phyloP scores from a whole-genome alignment of 1,284 basidiomycete species.

The Irpex sp. region DNA sequence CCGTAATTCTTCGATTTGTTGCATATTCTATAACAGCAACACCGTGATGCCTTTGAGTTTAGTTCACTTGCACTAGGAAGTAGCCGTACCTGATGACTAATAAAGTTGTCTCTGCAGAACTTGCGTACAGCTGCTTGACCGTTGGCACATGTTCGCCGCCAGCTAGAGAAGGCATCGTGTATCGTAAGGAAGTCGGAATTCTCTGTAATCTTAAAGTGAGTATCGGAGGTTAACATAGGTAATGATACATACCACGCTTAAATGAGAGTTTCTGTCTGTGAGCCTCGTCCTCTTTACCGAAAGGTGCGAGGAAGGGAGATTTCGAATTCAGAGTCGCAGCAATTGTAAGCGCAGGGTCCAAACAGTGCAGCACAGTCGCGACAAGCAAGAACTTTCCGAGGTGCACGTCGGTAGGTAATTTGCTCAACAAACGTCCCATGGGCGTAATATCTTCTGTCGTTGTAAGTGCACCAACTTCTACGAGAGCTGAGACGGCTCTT shows the following conservation, averaged over 20 bases:
- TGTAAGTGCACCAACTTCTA: constrained; percentile 90
- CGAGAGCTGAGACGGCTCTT: constrained; percentile 84
- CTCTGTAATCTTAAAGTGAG: constrained; percentile 41
- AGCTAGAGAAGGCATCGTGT: constrained; percentile 87
- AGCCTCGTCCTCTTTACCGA: constrained; percentile 87
- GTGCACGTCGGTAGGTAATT: constrained; percentile 95
- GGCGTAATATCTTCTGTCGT: constrained; percentile 90
- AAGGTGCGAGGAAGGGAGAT: constrained; percentile 87
- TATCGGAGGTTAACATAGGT: background rate
- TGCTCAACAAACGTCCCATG: constrained; percentile 88
- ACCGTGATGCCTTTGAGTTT: too few species aligned
- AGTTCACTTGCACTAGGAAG: too few species aligned
- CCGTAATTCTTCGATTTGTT: constrained; percentile 95
- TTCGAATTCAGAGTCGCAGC: constrained; percentile 93
- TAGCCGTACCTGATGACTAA: constrained; percentile 73
- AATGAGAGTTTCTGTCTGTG: constrained; percentile 84
- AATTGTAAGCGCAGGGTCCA: constrained; percentile 95
- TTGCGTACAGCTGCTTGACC: constrained; percentile 46
- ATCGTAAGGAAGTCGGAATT: constrained; percentile 97
- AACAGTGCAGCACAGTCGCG: constrained; percentile 83
- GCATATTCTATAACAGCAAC: constrained; percentile 61
- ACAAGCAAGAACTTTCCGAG: constrained; percentile 92
- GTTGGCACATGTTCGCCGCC: constrained; percentile 80
- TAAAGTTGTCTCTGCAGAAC: constrained; percentile 82
- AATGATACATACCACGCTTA: constrained; percentile 54